phyloP scores from a whole-genome alignment of 192 early-diverging fungal species.

The Linderina pennispora region DNA sequence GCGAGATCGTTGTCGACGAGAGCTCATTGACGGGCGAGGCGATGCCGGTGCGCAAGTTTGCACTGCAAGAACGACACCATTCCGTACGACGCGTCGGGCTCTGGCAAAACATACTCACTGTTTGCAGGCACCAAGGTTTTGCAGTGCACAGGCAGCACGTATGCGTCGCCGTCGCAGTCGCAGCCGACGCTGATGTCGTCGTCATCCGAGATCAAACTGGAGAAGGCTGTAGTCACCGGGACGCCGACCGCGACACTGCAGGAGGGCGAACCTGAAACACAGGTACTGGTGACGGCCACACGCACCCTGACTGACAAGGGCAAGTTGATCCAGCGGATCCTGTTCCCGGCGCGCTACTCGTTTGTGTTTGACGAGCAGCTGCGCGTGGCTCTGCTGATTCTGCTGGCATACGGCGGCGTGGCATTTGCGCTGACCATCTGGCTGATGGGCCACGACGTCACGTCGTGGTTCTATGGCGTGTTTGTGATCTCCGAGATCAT shows the following conservation, averaged over 20 bases:
- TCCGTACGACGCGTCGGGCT: conserved; percentile 24
- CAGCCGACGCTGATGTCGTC: conserved; percentile 3
- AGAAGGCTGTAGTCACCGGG: background rate
- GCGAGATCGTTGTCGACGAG: conserved; percentile 71
- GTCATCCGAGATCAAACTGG: background rate
- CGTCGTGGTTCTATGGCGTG: conserved; percentile 70
- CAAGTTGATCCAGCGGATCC: conserved; percentile 65
- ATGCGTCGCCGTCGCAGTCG: background rate
- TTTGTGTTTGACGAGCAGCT: conserved; percentile 79
- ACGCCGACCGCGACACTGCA: background rate
- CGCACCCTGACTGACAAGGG: conserved; percentile 66
- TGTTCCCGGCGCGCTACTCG: conserved; percentile 61
- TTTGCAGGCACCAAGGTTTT: conserved; percentile 64
- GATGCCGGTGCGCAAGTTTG: conserved; percentile 70
- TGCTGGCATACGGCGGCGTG: conserved; percentile 62
- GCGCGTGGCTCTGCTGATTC: conserved; percentile 58
- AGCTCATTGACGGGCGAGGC: conserved; percentile 74
- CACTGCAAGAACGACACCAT: conserved; percentile 52
- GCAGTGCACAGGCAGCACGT: conserved; percentile 41
- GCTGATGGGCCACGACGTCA: conserved; percentile 55
- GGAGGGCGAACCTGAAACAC: conserved; percentile 35
- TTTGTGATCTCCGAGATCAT: conserved; percentile 67
- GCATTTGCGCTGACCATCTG: conserved; percentile 52
- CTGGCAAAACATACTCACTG: conserved; percentile 53
- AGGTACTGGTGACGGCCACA: conserved; percentile 57